Evolutionary conservation across 345 rosid species (phyloP).

Genomic region (Orychophragmus violaceus): DNA sequence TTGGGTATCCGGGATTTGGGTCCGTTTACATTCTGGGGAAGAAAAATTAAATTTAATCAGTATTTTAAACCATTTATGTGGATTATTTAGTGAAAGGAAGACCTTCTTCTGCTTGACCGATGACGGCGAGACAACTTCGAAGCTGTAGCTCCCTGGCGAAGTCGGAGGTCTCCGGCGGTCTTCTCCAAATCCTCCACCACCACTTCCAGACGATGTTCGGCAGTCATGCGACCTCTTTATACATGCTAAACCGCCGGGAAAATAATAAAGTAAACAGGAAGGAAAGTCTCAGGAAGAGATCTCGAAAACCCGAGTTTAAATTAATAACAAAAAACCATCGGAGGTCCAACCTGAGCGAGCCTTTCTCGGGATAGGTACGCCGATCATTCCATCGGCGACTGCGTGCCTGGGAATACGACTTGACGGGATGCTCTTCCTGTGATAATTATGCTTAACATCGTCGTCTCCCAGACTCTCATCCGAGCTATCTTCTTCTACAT

Average conservation of each 20-base stretch:
- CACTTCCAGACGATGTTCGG: conserved; percentile 41
- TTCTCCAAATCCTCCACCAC: conserved; percentile 36
- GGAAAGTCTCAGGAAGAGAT: neutral
- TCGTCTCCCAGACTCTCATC: conserved; percentile 41
- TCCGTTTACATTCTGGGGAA: conserved; percentile 31
- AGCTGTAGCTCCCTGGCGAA: conserved; percentile 40
- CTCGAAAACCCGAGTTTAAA: too few relatives aligned
- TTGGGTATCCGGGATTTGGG: conserved; percentile 37
- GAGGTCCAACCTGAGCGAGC: conserved; percentile 78
- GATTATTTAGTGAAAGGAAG: neutral
- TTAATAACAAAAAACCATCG: too few relatives aligned
- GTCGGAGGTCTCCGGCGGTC: conserved; percentile 33
- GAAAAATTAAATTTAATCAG: neutral
- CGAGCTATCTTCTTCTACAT: conserved; percentile 34
- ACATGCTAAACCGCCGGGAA: conserved; percentile 34
- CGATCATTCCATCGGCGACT: conserved; percentile 42
- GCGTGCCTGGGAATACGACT: conserved; percentile 17
- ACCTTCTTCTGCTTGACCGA: conserved; percentile 46
- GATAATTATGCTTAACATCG: conserved; percentile 14
- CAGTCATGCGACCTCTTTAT: conserved; percentile 51
- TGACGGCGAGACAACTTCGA: conserved; percentile 38
- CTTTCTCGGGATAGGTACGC: conserved; percentile 52
- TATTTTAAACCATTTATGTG: neutral
- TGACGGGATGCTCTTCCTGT: conserved; percentile 17
- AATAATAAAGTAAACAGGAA: neutral